Evolutionary conservation across 2,329 filamentous ascomycete species (phyloP).

Genomic region (Neonectria faginata): DNA sequence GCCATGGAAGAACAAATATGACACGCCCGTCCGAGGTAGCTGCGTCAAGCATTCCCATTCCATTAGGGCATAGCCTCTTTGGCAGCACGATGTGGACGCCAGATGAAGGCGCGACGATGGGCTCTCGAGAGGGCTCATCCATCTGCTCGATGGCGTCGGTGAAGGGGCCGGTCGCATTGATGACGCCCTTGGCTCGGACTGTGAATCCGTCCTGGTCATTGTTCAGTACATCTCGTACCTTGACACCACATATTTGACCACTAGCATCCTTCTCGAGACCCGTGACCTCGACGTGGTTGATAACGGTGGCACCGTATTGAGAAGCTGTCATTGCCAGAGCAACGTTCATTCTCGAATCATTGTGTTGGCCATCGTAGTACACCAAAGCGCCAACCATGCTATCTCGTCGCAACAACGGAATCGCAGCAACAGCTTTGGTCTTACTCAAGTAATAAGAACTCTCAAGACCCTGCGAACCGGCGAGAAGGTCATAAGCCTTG

Average conservation of each 20-base stretch:
- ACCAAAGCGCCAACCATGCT: constrained; percentile 82
- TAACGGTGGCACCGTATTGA: constrained; percentile 80
- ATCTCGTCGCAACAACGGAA: constrained; percentile 81
- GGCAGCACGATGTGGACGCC: constrained; percentile 87
- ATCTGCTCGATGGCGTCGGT: constrained; percentile 83
- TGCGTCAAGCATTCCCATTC: constrained; percentile 87
- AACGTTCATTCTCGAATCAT: constrained; percentile 89
- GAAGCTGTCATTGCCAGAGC: constrained; percentile 67
- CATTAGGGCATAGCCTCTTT: constrained; percentile 80
- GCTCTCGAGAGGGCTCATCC: constrained; percentile 75
- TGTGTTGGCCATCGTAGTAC: constrained; percentile 89
- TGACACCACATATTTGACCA: constrained; percentile 77
- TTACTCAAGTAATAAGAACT: constrained; percentile 84
- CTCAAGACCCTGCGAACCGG: constrained; percentile 84
- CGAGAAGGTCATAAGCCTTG: constrained; percentile 85
- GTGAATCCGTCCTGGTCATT: constrained; percentile 71
- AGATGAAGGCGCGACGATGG: constrained; percentile 83
- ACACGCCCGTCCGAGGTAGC: constrained; percentile 84
- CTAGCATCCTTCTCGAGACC: constrained; percentile 76
- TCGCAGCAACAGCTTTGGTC: constrained; percentile 80
- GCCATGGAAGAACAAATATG: constrained; percentile 89
- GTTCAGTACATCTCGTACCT: constrained; percentile 65
- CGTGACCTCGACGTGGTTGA: constrained; percentile 86
- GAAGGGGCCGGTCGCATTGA: constrained; percentile 88
- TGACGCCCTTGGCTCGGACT: constrained; percentile 82